phyloP scores from a whole-genome alignment of 768 basidiomycete genomes.

The Termitomyces sp. region DNA sequence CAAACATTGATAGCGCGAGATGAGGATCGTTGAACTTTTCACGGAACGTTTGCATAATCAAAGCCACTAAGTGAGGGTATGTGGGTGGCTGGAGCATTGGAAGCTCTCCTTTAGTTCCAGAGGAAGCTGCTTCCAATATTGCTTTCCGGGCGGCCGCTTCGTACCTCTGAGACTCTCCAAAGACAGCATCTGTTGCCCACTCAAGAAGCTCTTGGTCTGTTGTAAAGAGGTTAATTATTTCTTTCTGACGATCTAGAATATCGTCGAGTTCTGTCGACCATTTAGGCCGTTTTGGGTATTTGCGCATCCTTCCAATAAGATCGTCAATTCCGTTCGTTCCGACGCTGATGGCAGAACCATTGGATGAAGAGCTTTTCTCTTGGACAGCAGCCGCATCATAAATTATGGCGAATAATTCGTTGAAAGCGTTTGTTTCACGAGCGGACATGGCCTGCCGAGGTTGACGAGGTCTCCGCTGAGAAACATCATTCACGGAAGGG shows the following conservation, averaged over 20 bases:
- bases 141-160: constrained; percentile 44
- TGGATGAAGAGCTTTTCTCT: constrained; percentile 17
- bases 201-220: constrained; percentile 69
- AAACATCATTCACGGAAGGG: constrained; percentile 44
- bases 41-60: constrained; percentile 76
- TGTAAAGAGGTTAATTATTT: constrained; percentile 66
- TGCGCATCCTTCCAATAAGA: constrained; percentile 53
- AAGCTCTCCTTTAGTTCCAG: constrained; percentile 22
- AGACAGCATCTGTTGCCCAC: constrained; percentile 72
- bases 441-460: constrained; percentile 65
- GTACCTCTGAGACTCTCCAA: constrained; percentile 52
- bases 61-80: constrained; percentile 75
- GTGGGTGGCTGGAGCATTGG: constrained; percentile 54
- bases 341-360: constrained; percentile 16
- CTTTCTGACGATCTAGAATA: constrained; percentile 65
- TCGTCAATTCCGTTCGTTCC: constrained; percentile 37
- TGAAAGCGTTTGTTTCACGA: constrained; percentile 61
- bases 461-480: constrained; percentile 5
- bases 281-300: constrained; percentile 44
- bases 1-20: constrained; percentile 79
- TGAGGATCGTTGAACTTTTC: constrained; percentile 78
- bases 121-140: constrained; percentile 25
- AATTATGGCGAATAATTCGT: constrained; percentile 72
- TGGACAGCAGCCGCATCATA: constrained; percentile 50
- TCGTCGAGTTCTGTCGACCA: constrained; percentile 53